Percentiles rank a stretch among this genome's conserved stretches.
Conservation (phyloP, 2,329 filamentous ascomycete species). For the Claviceps africana region DNA sequence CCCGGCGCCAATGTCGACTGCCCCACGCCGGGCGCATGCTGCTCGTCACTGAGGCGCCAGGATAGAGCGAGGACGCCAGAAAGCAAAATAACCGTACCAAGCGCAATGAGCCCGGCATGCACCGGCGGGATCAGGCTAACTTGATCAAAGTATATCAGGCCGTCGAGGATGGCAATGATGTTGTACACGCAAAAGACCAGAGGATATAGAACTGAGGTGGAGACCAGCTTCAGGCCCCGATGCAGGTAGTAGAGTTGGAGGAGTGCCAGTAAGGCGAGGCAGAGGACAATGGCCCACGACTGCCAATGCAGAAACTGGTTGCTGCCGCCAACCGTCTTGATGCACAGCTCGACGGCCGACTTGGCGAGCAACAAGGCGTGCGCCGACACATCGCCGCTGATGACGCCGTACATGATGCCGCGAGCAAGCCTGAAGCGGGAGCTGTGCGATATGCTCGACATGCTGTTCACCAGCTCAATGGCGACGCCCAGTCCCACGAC, state of each 20-base stretch:
- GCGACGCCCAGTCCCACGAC: conserved; percentile 54
- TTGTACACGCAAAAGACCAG: conserved; percentile 99
- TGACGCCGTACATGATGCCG: conserved; percentile 76
- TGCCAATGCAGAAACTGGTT: conserved; percentile 96
- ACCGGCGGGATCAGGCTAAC: conserved; percentile 62
- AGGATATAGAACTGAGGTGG: conserved; percentile 89
- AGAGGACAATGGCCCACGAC: conserved; percentile 80
- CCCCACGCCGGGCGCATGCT: conserved; percentile 43
- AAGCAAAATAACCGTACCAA: conserved; percentile 77
- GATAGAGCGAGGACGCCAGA: conserved; percentile 81
- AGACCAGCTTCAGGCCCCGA: conserved; percentile 82
- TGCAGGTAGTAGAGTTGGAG: conserved; percentile 93
- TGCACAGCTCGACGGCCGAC: conserved; percentile 86
- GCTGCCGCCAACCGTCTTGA: conserved; percentile 67
- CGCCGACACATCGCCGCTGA: conserved; percentile 86
- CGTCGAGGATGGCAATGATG: conserved; percentile 94
- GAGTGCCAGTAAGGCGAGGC: conserved; percentile 67
- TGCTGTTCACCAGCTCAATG: conserved; percentile 40
- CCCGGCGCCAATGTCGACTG: conserved; percentile 67
- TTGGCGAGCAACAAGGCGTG: conserved; percentile 90
- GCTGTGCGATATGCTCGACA: conserved; percentile 42
- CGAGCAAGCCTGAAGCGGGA: conserved; percentile 59
- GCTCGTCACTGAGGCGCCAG: conserved; percentile 78
- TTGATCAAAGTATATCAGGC: conserved; percentile 92
- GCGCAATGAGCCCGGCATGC: conserved; percentile 65